Percentiles rank a stretch among this genome's conserved stretches.
phyloP scores from a whole-genome alignment of 345 rosid genomes.

The Bruguiera parviflora region DNA sequence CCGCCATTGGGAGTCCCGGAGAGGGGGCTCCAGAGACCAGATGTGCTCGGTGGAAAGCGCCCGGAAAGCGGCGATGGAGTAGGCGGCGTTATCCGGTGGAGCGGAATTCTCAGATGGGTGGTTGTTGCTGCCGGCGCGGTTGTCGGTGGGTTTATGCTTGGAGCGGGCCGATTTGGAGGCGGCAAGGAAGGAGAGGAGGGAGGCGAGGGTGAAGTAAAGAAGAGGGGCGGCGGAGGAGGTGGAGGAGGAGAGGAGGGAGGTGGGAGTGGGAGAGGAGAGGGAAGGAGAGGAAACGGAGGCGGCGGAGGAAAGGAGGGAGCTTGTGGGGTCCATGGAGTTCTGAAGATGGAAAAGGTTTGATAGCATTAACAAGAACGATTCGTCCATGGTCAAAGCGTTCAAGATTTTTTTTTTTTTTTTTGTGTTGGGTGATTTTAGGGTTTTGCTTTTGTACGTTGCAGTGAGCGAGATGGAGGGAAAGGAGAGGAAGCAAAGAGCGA shows the following conservation, averaged over 20 bases:
- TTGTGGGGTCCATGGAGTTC: conserved; percentile 71
- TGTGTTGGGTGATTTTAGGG: conserved; percentile 10
- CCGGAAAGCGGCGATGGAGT: conserved; percentile 81
- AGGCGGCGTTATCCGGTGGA: conserved; percentile 29
- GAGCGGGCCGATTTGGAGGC: conserved; percentile 21
- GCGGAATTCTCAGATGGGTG: conserved; percentile 24
- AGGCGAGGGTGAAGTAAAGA: conserved; percentile 34
- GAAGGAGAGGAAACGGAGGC: conserved; percentile 41
- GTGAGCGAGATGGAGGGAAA: too few species aligned
- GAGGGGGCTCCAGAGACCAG: conserved; percentile 74
- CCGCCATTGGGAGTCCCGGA: conserved; percentile 90
- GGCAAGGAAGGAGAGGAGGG: conserved; percentile 45
- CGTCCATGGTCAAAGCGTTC: conserved; percentile 48
- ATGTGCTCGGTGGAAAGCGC: conserved; percentile 88
- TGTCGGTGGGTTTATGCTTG: conserved; percentile 8
- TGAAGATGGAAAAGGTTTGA: conserved; percentile 93
- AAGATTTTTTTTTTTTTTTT: too few species aligned
- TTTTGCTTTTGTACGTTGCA: background rate
- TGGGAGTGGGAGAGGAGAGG: conserved; percentile 44
- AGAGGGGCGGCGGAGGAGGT: conserved; percentile 36
- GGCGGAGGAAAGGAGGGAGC: conserved; percentile 28
- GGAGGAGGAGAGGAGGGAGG: conserved; percentile 7
- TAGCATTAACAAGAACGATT: conserved; percentile 75
- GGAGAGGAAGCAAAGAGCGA: background rate
- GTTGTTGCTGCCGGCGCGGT: conserved; percentile 9